Percentiles rank a stretch among this genome's conserved stretches.
These are phyloP conservation scores for Desmodesmus armatus DNA, from an alignment of 139 green algal genomes.

Conservation along the genomic window DNA sequence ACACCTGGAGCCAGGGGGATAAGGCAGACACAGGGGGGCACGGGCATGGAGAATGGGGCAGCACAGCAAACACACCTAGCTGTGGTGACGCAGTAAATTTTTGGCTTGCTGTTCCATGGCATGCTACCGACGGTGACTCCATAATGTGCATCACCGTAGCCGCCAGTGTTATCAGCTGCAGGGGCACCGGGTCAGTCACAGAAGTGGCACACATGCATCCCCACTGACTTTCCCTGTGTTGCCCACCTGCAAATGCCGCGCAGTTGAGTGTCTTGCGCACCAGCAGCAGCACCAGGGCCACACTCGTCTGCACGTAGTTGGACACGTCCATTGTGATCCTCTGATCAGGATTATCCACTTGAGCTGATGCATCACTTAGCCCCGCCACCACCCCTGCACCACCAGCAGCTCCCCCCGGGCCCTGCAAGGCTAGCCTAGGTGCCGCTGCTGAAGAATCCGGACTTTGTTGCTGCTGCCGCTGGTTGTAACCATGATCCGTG, in stretches of 20 bases:
- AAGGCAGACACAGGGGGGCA: background rate
- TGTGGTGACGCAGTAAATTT: too few species aligned
- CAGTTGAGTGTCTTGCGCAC: slow-evolving; percentile 85
- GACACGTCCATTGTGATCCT: slow-evolving; percentile 91
- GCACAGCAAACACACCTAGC: too few species aligned
- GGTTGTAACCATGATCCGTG: background rate
- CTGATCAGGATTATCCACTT: slow-evolving; percentile 66
- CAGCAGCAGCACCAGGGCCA: slow-evolving; percentile 74
- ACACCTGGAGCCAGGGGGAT: slow-evolving; percentile 67
- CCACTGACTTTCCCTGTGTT: too few species aligned
- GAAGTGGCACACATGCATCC: background rate
- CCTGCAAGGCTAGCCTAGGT: background rate
- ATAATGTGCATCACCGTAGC: too few species aligned
- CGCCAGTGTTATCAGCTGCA: too few species aligned
- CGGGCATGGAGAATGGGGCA: background rate
- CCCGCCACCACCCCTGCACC: background rate
- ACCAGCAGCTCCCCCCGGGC: background rate
- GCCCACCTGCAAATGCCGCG: slow-evolving; percentile 82
- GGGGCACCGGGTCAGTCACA: too few species aligned
- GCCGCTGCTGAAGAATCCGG: background rate
- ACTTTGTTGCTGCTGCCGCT: background rate
- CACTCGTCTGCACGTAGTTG: slow-evolving; percentile 71
- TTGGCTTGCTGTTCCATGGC: too few species aligned
- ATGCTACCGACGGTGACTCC: background rate
- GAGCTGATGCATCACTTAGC: background rate